phyloP scores from a whole-genome alignment of 139 green algal genomes.

The Chlorella sp. region DNA sequence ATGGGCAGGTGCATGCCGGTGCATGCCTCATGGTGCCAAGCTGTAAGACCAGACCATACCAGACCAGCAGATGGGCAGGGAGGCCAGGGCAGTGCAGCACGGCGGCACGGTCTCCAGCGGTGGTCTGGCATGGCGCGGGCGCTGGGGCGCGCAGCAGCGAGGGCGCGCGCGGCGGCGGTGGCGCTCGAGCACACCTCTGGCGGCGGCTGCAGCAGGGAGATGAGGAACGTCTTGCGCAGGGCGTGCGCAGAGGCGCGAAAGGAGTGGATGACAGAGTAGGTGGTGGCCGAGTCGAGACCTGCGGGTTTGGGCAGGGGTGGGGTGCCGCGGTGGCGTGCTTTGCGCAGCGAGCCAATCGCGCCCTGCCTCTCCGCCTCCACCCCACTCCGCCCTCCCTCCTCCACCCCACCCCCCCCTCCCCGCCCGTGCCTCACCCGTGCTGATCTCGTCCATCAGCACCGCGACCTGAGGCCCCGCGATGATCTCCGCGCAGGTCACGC shows the following conservation, averaged over 20 bases:
- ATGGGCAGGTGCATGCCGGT: not conserved
- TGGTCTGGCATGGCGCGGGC: not conserved
- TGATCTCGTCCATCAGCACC: constrained; percentile 54
- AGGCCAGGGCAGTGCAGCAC: not conserved
- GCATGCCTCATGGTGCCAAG: not conserved
- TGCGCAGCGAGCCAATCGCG: not conserved
- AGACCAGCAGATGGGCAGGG: no score
- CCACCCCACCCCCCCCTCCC: not conserved
- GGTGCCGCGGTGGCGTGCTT: not conserved
- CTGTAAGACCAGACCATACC: no score
- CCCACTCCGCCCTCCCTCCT: not conserved
- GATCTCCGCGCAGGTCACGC: constrained; percentile 71
- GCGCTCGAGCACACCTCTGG: constrained; percentile 62
- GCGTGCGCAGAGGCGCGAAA: constrained; percentile 45
- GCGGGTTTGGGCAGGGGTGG: not conserved
- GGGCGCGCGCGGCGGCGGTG: no score
- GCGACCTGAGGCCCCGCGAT: constrained; percentile 49
- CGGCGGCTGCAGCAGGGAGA: constrained; percentile 82
- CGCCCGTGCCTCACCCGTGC: constrained; percentile 33
- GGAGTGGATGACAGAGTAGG: constrained; percentile 60
- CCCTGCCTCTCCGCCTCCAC: not conserved
- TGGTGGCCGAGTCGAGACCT: constrained; percentile 55
- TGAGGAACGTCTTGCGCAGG: constrained; percentile 48
- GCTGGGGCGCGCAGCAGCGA: not conserved
- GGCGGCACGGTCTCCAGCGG: no score